These are phyloP conservation scores for Chimonanthus praecox DNA, from an alignment of 164 flowering plant genomes.

Conservation along the genomic window DNA sequence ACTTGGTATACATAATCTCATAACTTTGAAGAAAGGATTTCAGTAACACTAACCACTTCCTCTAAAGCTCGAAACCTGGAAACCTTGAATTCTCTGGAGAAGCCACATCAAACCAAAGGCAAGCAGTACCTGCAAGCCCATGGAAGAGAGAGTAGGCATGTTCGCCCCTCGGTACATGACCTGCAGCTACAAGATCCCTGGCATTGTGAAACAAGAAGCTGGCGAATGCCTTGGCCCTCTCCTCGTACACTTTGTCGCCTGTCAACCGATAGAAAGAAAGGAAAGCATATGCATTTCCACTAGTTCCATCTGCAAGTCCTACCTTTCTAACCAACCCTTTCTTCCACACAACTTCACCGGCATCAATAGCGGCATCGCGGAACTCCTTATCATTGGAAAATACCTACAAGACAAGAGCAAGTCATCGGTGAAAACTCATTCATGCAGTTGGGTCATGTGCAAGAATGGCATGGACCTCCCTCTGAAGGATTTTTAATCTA, in stretches of 20 bases:
- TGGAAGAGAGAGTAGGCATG: slow-evolving; percentile 58
- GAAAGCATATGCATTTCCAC: slow-evolving; percentile 76
- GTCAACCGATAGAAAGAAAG: slow-evolving; percentile 70
- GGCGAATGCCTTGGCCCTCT: slow-evolving; percentile 65
- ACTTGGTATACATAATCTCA: too few relatives aligned
- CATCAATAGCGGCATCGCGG: slow-evolving; percentile 75
- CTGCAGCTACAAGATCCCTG: slow-evolving; percentile 17
- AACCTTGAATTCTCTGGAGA: slow-evolving; percentile 48
- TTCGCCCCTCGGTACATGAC: slow-evolving; percentile 22
- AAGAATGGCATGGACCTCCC: too few relatives aligned
- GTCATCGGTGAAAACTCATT: not conserved
- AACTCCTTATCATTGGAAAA: slow-evolving; percentile 55
- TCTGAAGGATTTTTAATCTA: too few relatives aligned
- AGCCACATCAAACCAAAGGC: slow-evolving; percentile 70
- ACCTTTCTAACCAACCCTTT: slow-evolving; percentile 65
- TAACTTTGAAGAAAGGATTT: not conserved
- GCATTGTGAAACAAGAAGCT: slow-evolving; percentile 53
- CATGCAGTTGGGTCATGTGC: too few relatives aligned
- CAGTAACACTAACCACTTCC: not conserved
- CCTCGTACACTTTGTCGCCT: slow-evolving; percentile 48
- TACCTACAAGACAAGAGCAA: slow-evolving; percentile 32
- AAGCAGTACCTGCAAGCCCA: slow-evolving; percentile 72
- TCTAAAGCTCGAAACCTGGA: slow-evolving; percentile 68
- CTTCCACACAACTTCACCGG: slow-evolving; percentile 91
- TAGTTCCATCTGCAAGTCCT: slow-evolving; percentile 64